Conservation (phyloP, 164 flowering plant species). For the Litsea cubeba region DNA sequence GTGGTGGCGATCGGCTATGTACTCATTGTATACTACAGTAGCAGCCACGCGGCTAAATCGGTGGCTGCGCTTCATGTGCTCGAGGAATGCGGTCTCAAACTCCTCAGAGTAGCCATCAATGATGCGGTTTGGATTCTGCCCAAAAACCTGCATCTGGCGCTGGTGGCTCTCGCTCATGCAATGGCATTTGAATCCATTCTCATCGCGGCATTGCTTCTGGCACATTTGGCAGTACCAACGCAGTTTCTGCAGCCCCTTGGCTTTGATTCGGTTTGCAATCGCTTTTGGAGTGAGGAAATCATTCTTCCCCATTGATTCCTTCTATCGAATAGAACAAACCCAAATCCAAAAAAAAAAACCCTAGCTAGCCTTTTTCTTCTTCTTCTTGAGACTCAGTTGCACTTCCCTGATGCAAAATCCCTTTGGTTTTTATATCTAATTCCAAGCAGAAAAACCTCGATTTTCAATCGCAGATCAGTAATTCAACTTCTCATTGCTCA, state of each 20-base stretch:
- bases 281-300: slow-evolving; percentile 90
- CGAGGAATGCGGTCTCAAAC: slow-evolving; percentile 62
- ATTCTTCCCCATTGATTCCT: slow-evolving; percentile 70
- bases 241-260: slow-evolving; percentile 81
- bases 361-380: too few relatives aligned
- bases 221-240: slow-evolving; percentile 98
- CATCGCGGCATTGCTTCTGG: slow-evolving; percentile 90
- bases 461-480: too few relatives aligned
- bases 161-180: slow-evolving; percentile 95
- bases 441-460: too few relatives aligned
- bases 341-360: too few relatives aligned
- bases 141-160: slow-evolving; percentile 90
- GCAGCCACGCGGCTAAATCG: slow-evolving; percentile 84
- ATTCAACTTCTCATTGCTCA: too few relatives aligned
- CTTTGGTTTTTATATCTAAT: too few relatives aligned
- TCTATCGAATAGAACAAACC: too few relatives aligned
- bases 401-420: too few relatives aligned
- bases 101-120: slow-evolving; percentile 81
- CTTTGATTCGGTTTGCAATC: slow-evolving; percentile 84
- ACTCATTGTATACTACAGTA: slow-evolving; percentile 90
- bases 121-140: slow-evolving; percentile 73
- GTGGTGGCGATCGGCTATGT: slow-evolving; percentile 77
- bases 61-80: slow-evolving; percentile 85
- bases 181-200: slow-evolving; percentile 94
- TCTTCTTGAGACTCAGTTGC: too few relatives aligned